Evolutionary conservation across 257 asterid species (phyloP).

Genomic region (Solanum paucissectum): DNA sequence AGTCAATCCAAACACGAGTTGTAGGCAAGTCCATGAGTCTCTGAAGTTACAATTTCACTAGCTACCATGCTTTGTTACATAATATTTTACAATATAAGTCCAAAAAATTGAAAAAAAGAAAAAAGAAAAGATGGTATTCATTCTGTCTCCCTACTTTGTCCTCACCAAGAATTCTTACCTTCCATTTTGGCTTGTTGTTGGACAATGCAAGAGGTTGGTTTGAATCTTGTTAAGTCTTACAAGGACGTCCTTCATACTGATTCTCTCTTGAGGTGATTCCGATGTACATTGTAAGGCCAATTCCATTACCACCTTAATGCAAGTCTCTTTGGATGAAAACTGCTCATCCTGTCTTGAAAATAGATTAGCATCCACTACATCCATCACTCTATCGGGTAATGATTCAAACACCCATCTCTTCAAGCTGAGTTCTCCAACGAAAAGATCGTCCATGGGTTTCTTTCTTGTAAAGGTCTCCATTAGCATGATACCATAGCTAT

Average conservation of each 20-base stretch:
- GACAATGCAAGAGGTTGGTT: not conserved
- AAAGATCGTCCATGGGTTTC: not conserved
- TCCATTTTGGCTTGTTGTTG: not conserved
- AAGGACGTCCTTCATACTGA: not conserved
- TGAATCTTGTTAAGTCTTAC: not conserved
- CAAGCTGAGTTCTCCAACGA: not conserved
- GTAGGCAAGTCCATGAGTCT: not conserved
- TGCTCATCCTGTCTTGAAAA: not conserved
- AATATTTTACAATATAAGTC: not conserved
- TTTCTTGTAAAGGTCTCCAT: slow-evolving; percentile 7
- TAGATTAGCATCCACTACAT: not conserved
- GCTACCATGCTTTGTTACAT: not conserved
- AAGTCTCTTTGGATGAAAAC: not conserved
- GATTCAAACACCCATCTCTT: not conserved
- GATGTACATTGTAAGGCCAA: not conserved
- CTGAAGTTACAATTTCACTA: not conserved
- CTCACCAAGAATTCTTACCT: not conserved
- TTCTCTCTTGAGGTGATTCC: not conserved
- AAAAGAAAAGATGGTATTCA: not conserved
- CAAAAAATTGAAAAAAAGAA: not conserved
- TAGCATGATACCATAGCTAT: slow-evolving; percentile 1
- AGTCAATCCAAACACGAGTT: not conserved
- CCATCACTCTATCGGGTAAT: not conserved
- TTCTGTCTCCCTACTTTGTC: not conserved
- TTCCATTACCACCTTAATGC: not conserved